Evolutionary conservation across 345 rosid genomes (phyloP).

Genomic region (Camelina hispida): DNA sequence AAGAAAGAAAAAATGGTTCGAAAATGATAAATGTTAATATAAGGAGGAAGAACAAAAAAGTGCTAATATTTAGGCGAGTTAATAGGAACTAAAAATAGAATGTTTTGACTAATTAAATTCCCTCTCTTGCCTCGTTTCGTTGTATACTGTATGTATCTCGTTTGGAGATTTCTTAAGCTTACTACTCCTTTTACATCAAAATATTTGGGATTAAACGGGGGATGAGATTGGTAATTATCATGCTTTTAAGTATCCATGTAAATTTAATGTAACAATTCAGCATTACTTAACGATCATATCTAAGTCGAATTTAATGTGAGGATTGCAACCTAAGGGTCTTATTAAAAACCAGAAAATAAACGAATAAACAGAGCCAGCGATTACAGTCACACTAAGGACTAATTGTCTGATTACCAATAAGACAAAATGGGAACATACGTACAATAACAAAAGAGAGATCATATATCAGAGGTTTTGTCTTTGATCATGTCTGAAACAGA

Average conservation of each 20-base stretch:
- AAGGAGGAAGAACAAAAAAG: background rate
- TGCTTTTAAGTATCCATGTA: background rate
- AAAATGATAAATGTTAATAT: conserved; percentile 13
- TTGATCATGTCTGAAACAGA: too few species aligned
- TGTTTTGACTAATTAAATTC: conserved; percentile 15
- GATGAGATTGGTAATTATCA: background rate
- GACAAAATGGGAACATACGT: too few species aligned
- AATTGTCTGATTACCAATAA: too few species aligned
- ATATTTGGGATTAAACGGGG: background rate
- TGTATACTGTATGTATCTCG: background rate
- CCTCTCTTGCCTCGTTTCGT: background rate
- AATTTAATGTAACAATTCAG: background rate
- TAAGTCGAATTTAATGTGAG: background rate
- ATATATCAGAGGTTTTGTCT: too few species aligned
- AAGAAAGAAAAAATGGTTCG: background rate
- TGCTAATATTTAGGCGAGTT: conserved; percentile 9
- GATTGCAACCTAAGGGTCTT: too few species aligned
- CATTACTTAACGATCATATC: background rate
- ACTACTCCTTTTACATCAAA: background rate
- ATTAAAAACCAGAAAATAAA: too few species aligned
- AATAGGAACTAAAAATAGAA: conserved; percentile 28
- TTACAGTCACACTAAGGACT: too few species aligned
- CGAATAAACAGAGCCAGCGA: too few species aligned
- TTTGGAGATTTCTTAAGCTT: background rate
- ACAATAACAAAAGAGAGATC: too few species aligned